Percentiles rank a stretch among this genome's conserved stretches.
phyloP scores from a whole-genome alignment of 129 eudicot genomes.

The Oenanthe sinensis region DNA sequence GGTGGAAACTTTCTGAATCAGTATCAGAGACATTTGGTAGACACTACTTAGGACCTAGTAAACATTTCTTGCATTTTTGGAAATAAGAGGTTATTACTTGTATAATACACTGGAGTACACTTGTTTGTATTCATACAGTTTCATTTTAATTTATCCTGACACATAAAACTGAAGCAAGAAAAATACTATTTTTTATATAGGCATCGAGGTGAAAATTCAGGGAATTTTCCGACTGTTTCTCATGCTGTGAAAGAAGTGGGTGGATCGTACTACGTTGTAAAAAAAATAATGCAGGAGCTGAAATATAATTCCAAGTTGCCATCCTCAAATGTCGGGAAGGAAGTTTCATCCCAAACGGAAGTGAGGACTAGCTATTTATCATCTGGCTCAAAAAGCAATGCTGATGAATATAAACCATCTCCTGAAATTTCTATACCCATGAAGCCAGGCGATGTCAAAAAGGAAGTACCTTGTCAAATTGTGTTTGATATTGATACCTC shows the following conservation, averaged over 20 bases:
- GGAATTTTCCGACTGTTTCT: slow-evolving; percentile 47
- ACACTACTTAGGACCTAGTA: background rate
- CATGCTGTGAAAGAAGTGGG: slow-evolving; percentile 44
- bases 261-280: slow-evolving; percentile 42
- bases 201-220: slow-evolving; percentile 44
- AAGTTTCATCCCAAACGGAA: background rate
- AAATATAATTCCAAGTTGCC: slow-evolving; percentile 25
- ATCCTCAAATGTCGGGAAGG: slow-evolving; percentile 8
- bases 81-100: background rate
- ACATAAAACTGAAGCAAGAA: background rate
- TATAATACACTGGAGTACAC: background rate
- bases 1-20: no score
- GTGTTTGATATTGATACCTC: background rate
- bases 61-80: background rate
- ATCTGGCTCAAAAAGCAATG: slow-evolving; percentile 15
- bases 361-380: background rate
- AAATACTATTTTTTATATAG: slow-evolving; percentile 18
- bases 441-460: background rate
- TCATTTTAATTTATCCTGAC: background rate
- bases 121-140: background rate
- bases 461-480: background rate
- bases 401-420: slow-evolving; percentile 4
- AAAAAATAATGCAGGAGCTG: slow-evolving; percentile 48
- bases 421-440: background rate
- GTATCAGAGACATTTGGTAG: background rate